Percentiles rank a stretch among this genome's conserved stretches.
Conservation (phyloP, 768 basidiomycete genomes). For the Jaapia argillacea region DNA sequence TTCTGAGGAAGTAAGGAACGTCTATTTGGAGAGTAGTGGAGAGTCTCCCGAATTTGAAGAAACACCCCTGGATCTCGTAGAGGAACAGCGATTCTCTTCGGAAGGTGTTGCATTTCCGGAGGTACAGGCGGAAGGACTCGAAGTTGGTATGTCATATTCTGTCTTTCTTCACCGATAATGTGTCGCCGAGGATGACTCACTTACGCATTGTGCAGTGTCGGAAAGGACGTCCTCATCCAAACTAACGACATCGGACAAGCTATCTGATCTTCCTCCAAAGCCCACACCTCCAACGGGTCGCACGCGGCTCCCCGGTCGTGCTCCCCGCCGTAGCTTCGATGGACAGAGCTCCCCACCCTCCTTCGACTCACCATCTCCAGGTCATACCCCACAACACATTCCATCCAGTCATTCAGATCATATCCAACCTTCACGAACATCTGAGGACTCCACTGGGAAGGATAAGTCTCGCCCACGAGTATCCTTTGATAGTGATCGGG, state of each 20-base stretch:
- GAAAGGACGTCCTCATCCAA: constrained; percentile 17
- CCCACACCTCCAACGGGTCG: constrained; percentile 22
- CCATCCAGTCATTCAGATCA: constrained; percentile 16
- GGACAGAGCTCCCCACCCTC: constrained; percentile 32
- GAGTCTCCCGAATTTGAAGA: too few relatives aligned
- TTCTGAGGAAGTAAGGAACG: too few relatives aligned
- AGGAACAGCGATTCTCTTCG: too few relatives aligned
- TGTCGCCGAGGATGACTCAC: too few relatives aligned
- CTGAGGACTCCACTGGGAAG: constrained; percentile 27
- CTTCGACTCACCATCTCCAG: constrained; percentile 16
- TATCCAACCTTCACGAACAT: background rate
- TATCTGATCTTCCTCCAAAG: constrained; percentile 27
- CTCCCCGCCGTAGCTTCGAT: constrained; percentile 27
- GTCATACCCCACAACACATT: constrained; percentile 10
- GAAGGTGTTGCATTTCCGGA: too few relatives aligned
- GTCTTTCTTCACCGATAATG: too few relatives aligned
- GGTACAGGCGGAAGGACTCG: too few relatives aligned
- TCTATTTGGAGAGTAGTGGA: too few relatives aligned
- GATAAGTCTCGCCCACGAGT: constrained; percentile 41
- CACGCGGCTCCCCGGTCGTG: constrained; percentile 23
- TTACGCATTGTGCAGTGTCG: too few relatives aligned
- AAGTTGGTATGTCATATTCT: too few relatives aligned
- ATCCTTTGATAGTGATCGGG: constrained; percentile 45
- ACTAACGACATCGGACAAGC: constrained; percentile 34
- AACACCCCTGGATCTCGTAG: too few relatives aligned